Conservation (phyloP, 306 rosid species). For the Herpetospermum pedunculosum region DNA sequence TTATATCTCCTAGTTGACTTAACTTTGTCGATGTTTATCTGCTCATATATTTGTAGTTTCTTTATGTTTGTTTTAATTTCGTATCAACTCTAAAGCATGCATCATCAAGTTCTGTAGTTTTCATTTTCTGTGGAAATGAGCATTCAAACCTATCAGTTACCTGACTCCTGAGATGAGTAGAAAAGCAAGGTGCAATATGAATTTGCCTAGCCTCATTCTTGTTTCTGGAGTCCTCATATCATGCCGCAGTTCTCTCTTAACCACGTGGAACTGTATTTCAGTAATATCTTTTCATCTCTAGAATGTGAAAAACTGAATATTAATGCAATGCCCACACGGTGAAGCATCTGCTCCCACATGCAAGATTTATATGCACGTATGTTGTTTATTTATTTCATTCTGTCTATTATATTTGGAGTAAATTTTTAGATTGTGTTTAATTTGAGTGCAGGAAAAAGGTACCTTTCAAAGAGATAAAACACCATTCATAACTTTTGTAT, state of each 20-base stretch:
- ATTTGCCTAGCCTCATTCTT: neutral
- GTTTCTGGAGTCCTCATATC: neutral
- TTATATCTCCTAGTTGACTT: neutral
- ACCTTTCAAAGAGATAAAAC: slow-evolving; percentile 14
- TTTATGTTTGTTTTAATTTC: neutral
- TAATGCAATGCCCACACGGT: neutral
- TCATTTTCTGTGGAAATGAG: neutral
- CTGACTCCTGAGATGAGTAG: neutral
- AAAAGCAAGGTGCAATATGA: neutral
- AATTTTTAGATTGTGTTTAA: slow-evolving; percentile 13
- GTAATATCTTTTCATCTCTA: neutral
- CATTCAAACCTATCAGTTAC: neutral
- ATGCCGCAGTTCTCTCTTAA: neutral
- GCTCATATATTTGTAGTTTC: neutral
- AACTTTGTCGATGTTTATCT: neutral
- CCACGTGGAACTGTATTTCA: neutral
- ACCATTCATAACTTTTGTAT: slow-evolving; percentile 60
- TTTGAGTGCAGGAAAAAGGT: slow-evolving; percentile 44
- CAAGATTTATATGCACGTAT: neutral
- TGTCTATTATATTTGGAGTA: slow-evolving; percentile 6
- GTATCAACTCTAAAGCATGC: neutral
- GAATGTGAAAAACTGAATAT: neutral
- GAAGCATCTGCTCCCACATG: slow-evolving; percentile 2
- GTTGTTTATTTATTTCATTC: neutral
- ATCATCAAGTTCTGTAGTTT: neutral